Base-by-base conservation (phyloP, 768 basidiomycete species). In the Cyathus striatus region DNA sequence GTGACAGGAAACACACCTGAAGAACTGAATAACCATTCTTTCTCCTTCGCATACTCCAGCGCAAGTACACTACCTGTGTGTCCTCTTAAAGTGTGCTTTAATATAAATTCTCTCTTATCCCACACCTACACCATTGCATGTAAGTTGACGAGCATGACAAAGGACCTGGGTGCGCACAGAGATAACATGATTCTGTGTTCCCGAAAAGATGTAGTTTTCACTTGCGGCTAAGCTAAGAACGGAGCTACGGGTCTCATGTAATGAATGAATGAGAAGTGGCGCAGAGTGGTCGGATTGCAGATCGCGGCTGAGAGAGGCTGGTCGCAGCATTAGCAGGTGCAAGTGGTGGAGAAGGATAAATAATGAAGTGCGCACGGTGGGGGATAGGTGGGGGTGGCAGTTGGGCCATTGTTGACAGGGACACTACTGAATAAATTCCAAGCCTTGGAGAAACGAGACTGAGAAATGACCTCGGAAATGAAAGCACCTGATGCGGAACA, bases 1-100 rank as follows among this genome's bases (percentile, higher is more conserved):
- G 17, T 10, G 9, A n/a, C n/a, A n/a, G n/a, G 35, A 36, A 12
- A 36, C 23, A n/a, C 20, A 88, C 91, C 87, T 36, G 90, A 92
- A 4, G 90, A 84, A 49, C 92, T 95, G 55, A 96, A 88, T 21
- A 96, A 57, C 92, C 92, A 95, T 36, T 76, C 68, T 54, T 80
- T 83, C 42, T 87, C 83, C 42, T 76, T 63, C 5, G 83, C 86
- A 48, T 86, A 77, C 52, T 86, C 83, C 37, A 96, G 66, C 6
- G 83, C 83, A 17, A 96, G 71, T 2, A 96, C 82, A 48, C 87
- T 89, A 5, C 86, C 90, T 0, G 83, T 83, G 57, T 95, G 93
- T 2, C 92, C 93, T 14, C 74, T 66, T 9, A 95, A 72, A 12
- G 78, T 80, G 23, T 76, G 72, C 55, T 81, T 79, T 23, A 89